Evolutionary conservation across 1,139 yeast genomes (phyloP), one percentile per base, ranked within the genome.

Genomic region (Nakaseomyces uthaithaninus): DNA sequence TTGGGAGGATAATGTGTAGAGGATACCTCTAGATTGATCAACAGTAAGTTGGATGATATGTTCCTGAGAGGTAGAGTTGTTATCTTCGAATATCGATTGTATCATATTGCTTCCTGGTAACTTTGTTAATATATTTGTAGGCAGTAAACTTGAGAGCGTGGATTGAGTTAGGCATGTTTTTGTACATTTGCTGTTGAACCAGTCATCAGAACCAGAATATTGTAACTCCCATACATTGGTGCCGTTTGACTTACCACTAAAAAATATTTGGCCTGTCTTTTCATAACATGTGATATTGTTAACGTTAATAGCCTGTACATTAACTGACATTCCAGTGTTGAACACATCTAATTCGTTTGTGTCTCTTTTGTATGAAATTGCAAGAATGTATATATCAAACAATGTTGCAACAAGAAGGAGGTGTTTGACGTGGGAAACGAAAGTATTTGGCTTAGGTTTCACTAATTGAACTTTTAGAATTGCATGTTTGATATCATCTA

Each of bases 141-240:
- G 82, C 24, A 79, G 64, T 16, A 80, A 72, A 37, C 74, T 69
- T 1, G 81, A 71, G 38, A 82, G 66, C 0, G 83, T 76, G 10
- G 80, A 72, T 56, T 81, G 77, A 1, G 93, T 82, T 39, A 81
- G 69, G 57, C 95, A 85, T 24, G 80, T 75, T 59, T 86, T 87
- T 49, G 77, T 79, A 56, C 95, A 85, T 52, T 79, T 81, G 55
- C 84, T 82, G 47, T 80, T 77, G 56, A 86, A 86, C 83, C 95
- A 91, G 38, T 86, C 81, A 36, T 89, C 91, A 27, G 82, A 76
- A 48, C 80, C 82, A n/a, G 89, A 75, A 57, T 93, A 93, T 45
- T 77, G 80, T 43, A 91, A 68, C 56, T 86, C 87, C 95, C 96
- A 91, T 37, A 93, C 70, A 52, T 89, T 79, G 35, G 74, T 66